These are phyloP conservation scores for Candida pseudoviswanathii DNA, from an alignment of 1,139 yeast species.

Conservation along the genomic window DNA sequence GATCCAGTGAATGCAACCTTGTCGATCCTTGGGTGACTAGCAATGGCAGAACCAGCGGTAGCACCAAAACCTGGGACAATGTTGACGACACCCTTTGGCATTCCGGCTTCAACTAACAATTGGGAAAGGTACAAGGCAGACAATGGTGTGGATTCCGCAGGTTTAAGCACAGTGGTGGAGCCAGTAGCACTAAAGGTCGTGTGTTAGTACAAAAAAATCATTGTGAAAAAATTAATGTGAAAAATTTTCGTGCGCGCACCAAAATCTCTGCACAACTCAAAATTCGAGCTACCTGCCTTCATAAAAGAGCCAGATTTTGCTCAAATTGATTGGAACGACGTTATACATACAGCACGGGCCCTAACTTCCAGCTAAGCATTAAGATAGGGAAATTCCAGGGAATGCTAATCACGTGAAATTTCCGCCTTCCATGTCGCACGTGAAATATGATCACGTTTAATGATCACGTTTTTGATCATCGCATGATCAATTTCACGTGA, in stretches of 20 bases:
- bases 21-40: constrained; percentile 66
- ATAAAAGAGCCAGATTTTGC: neutral
- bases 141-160: constrained; percentile 84
- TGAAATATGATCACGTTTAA: neutral
- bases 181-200: constrained; percentile 53
- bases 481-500: neutral
- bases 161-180: constrained; percentile 76
- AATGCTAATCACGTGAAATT: constrained; percentile 27
- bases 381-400: constrained; percentile 90
- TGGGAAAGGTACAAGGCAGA: constrained; percentile 68
- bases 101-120: constrained; percentile 66
- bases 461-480: no score
- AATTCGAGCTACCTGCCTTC: neutral
- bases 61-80: constrained; percentile 78
- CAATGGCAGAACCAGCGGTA: constrained; percentile 74
- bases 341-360: constrained; percentile 58
- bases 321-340: no score
- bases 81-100: constrained; percentile 81
- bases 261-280: no score
- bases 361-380: constrained; percentile 86
- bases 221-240: neutral
- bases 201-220: constrained; percentile 3
- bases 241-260: no score
- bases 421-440: neutral
- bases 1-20: constrained; percentile 89